Conservation (phyloP, 345 rosid genomes). For the Rhodamnia rubescens region DNA sequence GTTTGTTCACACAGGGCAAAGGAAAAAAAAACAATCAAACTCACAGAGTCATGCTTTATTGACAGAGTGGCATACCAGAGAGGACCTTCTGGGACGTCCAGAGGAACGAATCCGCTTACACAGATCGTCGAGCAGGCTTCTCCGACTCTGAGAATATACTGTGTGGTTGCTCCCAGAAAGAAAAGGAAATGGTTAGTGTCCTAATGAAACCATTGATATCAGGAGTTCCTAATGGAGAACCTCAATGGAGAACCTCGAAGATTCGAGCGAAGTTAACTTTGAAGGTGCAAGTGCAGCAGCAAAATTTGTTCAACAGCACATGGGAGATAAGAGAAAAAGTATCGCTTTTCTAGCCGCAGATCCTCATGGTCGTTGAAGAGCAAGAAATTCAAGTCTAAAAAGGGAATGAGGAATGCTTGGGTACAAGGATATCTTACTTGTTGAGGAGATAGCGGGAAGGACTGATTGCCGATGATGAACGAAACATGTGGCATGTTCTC, state of each 20-base stretch:
- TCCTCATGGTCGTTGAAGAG: background rate
- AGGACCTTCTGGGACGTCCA: slow-evolving; percentile 34
- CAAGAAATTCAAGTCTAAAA: background rate
- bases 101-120: slow-evolving; percentile 36
- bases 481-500: slow-evolving; percentile 32
- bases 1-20: background rate
- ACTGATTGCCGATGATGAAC: slow-evolving; percentile 31
- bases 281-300: background rate
- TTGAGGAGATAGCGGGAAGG: slow-evolving; percentile 40
- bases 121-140: slow-evolving; percentile 20
- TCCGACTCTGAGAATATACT: slow-evolving; percentile 36
- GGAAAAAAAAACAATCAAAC: background rate
- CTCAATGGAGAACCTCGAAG: background rate
- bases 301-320: background rate
- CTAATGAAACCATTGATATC: background rate
- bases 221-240: background rate
- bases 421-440: slow-evolving; percentile 16
- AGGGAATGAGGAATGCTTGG: background rate
- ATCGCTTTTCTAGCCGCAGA: background rate
- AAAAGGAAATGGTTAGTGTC: background rate
- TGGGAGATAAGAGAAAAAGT: background rate
- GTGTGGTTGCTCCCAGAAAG: background rate
- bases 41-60: background rate
- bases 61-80: slow-evolving; percentile 28
- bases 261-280: background rate